These are phyloP conservation scores for Galerina marginata DNA, from an alignment of 768 basidiomycete species.

Conservation along the genomic window DNA sequence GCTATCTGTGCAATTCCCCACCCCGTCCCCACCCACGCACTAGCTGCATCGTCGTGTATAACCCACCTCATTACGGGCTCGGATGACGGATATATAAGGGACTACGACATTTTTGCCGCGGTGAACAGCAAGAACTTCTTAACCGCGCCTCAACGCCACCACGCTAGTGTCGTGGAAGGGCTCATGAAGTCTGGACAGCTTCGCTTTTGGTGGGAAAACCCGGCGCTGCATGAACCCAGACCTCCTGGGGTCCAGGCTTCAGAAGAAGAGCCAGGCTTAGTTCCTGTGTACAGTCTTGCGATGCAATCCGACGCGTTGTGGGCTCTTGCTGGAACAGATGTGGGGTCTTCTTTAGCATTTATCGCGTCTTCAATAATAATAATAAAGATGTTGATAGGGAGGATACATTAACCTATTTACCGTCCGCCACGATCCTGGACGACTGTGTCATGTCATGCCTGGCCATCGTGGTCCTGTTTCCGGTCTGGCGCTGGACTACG, in stretches of 20 bases:
- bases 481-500: conserved; percentile 77
- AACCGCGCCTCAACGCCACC: conserved; percentile 86
- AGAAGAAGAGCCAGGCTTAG: conserved; percentile 57
- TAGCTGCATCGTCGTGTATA: conserved; percentile 86
- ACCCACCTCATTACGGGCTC: conserved; percentile 89
- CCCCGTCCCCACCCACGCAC: conserved; percentile 85
- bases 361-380: conserved; percentile 3
- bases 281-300: conserved; percentile 88
- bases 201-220: conserved; percentile 92
- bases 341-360: conserved; percentile 43
- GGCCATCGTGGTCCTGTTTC: conserved; percentile 87
- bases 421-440: conserved; percentile 90
- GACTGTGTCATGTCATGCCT: conserved; percentile 69
- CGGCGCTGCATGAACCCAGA: conserved; percentile 36
- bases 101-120: conserved; percentile 89
- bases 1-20: conserved; percentile 92
- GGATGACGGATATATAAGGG: conserved; percentile 91
- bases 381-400: conserved; percentile 49
- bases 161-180: conserved; percentile 90
- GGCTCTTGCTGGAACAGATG: conserved; percentile 87
- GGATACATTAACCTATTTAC: conserved; percentile 95
- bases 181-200: conserved; percentile 89
- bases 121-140: conserved; percentile 89
- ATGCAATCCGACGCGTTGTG: conserved; percentile 95
- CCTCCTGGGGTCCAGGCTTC: conserved; percentile 30